These are phyloP conservation scores for Exophiala sp. DNA, from an alignment of 2,329 filamentous ascomycete species.

Conservation along the genomic window DNA sequence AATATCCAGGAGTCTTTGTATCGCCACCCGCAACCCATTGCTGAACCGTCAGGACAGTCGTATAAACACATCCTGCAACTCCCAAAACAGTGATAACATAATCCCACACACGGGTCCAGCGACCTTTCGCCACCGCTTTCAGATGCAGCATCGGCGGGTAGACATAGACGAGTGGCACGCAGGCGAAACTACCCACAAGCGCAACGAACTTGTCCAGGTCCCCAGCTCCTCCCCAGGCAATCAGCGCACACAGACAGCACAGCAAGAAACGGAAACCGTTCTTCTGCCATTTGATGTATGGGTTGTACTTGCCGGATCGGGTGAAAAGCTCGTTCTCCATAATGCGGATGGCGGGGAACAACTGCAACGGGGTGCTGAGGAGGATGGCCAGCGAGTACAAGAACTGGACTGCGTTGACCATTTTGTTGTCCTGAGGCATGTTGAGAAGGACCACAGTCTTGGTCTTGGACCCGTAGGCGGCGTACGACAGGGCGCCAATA, in stretches of 20 bases:
- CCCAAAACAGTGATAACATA: conserved; percentile 77
- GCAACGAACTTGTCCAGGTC: conserved; percentile 97
- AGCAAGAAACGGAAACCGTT: conserved; percentile 93
- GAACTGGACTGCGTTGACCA: conserved; percentile 94
- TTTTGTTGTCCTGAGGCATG: conserved; percentile 88
- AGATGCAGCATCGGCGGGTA: conserved; percentile 96
- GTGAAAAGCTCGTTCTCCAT: conserved; percentile 93
- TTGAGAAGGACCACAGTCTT: conserved; percentile 97
- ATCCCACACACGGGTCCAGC: conserved; percentile 67
- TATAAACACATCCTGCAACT: conserved; percentile 83
- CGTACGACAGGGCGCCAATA: conserved; percentile 91
- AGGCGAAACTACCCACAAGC: conserved; percentile 94
- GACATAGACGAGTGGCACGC: conserved; percentile 93
- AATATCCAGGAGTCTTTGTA: conserved; percentile 60
- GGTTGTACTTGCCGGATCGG: conserved; percentile 93
- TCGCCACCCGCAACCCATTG: conserved; percentile 70
- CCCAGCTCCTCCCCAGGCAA: conserved; percentile 89
- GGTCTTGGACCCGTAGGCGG: conserved; percentile 89
- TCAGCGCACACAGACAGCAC: conserved; percentile 76
- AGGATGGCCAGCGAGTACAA: conserved; percentile 98
- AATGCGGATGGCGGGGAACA: conserved; percentile 97
- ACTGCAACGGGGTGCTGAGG: conserved; percentile 88
- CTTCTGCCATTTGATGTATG: conserved; percentile 99
- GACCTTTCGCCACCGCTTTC: conserved; percentile 69
- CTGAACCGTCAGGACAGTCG: conserved; percentile 77